Base-by-base conservation (phyloP, 257 asterid species). In the Echites panduratus region DNA sequence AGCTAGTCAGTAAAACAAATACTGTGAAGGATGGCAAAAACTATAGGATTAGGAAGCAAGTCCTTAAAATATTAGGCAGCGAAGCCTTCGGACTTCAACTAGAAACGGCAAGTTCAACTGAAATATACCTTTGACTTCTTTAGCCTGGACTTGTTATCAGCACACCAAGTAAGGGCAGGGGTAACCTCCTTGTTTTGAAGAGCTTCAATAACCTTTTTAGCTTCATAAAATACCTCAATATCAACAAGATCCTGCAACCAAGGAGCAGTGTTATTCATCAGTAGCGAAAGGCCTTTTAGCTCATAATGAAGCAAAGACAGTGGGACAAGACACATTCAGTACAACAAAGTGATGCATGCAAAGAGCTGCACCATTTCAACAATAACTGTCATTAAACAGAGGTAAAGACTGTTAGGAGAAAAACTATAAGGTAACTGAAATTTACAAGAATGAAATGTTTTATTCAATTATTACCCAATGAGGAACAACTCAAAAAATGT, bases 141-240 rank as follows among this genome's bases (percentile, higher is more conserved):
- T 79, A 95, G 85, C 85, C 91, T 92, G 76, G 96, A 83, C 84
- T 95, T 95, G 79, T 95, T 95, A 56, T 95, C 99, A 62, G 91
- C 89, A 84, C 99, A 95, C 99, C 99, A 95, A 65, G 96, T 91
- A 61, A 95, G 85, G 80, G 99, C 99, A 80, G 99, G 97, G 61
- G 88, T 77, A 48, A 90, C 91, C 76, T 89, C 96, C 92, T 90
- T 92, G 81, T 79, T 85, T 76, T 88, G 92, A 78, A 95, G 97
- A 73, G 98, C 99, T 73, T 90, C 96, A 68, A 90, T 90, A 40
- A 95, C 98, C 80, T 76, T 92, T 83, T 80, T 92, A 58, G 99
- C 99, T 83, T 95, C 99, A 71, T 80, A 85, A 86, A 95, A 95
- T 80, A 95, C 95, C 68, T 89, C 96, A 81, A 89, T 81, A 86